Conservation (phyloP, 768 basidiomycete species). For the Sutorius australiensis region DNA sequence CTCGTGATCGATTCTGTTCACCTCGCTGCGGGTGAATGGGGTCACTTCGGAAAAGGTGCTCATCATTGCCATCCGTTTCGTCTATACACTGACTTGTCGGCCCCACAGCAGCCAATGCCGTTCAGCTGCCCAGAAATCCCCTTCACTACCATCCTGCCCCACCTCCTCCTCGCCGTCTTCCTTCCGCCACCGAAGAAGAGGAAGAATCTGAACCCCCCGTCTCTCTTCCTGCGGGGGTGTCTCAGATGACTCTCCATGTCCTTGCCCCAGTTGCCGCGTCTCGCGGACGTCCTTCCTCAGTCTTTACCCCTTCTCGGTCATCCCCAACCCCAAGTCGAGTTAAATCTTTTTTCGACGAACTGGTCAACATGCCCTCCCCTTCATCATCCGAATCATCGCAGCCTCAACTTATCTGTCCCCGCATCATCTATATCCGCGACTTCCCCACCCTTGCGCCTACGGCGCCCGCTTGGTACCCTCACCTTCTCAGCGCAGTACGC, state of each 20-base stretch:
- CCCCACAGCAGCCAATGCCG: constrained; percentile 58
- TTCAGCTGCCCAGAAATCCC: constrained; percentile 71
- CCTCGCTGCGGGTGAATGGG: constrained; percentile 85
- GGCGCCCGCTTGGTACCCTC: constrained; percentile 75
- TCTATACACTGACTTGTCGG: constrained; percentile 6
- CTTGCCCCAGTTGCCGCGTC: constrained; percentile 34
- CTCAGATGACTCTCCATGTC: constrained; percentile 48
- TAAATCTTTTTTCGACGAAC: constrained; percentile 71
- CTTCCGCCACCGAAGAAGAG: constrained; percentile 37
- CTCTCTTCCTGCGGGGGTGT: constrained; percentile 31
- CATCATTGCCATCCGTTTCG: not conserved
- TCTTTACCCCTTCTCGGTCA: constrained; percentile 39
- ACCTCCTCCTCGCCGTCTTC: constrained; percentile 20
- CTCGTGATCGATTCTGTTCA: constrained; percentile 81
- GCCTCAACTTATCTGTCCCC: constrained; percentile 41
- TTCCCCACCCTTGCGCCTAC: constrained; percentile 71
- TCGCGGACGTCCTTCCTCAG: constrained; percentile 33
- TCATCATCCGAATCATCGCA: constrained; percentile 26
- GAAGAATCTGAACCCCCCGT: constrained; percentile 49
- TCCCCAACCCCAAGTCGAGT: constrained; percentile 50
- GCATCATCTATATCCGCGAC: constrained; percentile 82
- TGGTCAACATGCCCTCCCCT: constrained; percentile 59
- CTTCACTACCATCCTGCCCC: constrained; percentile 54
- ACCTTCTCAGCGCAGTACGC: constrained; percentile 74
- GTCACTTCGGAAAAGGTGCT: constrained; percentile 75